These are phyloP conservation scores for Nemania sp. DNA, from an alignment of 2,329 filamentous ascomycete species.

Conservation along the genomic window DNA sequence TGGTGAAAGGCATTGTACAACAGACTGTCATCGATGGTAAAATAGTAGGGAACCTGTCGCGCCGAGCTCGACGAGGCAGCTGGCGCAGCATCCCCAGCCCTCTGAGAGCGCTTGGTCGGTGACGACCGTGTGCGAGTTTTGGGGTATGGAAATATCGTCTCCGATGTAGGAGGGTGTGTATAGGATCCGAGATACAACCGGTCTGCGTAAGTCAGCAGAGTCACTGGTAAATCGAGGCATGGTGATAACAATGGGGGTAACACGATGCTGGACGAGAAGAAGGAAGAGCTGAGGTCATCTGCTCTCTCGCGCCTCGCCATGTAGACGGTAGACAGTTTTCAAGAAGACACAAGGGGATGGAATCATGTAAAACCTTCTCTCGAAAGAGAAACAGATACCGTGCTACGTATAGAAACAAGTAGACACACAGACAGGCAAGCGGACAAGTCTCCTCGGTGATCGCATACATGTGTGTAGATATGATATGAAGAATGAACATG, in stretches of 20 bases:
- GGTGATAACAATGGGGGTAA: conserved; percentile 29
- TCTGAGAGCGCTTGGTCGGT: conserved; percentile 75
- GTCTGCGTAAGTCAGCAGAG: conserved; percentile 63
- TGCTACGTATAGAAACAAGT: too few relatives aligned
- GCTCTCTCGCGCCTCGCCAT: conserved; percentile 26
- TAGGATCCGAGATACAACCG: conserved; percentile 95
- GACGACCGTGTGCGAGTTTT: conserved; percentile 59
- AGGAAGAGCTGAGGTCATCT: conserved; percentile 35
- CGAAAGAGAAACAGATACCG: too few relatives aligned
- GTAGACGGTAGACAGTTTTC: conserved; percentile 6
- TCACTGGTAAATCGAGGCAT: conserved; percentile 31
- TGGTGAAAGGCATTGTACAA: conserved; percentile 99
- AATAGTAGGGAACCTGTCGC: conserved; percentile 78
- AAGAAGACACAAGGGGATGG: conserved; percentile 13
- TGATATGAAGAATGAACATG: neutral
- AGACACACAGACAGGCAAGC: too few relatives aligned
- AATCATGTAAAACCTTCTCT: too few relatives aligned
- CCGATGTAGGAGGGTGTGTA: conserved; percentile 75
- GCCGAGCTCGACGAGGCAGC: conserved; percentile 50
- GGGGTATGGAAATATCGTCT: conserved; percentile 86
- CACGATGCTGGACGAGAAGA: conserved; percentile 20
- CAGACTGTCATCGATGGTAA: conserved; percentile 89
- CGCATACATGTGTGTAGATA: neutral
- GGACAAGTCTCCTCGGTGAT: neutral
- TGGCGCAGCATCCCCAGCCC: conserved; percentile 63